Evolutionary conservation across 2,329 filamentous ascomycete genomes (phyloP), one percentile per base, ranked within the genome.

Genomic region (Pestalotiopsis sp.): DNA sequence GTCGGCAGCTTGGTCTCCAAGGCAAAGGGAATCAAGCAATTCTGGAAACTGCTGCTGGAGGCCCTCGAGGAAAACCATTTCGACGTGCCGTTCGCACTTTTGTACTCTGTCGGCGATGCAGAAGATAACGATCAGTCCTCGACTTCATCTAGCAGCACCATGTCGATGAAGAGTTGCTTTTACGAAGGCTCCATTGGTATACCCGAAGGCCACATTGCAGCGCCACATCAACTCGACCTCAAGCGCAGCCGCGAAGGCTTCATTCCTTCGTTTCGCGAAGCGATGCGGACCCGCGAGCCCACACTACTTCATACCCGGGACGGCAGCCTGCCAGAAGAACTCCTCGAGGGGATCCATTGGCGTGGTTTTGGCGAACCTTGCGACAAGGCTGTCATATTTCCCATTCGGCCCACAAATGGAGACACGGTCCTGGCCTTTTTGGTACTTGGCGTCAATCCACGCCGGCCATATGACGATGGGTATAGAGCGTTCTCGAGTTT

Each of bases 391-490:
- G 85, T 90, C 12, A 84, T 91, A 13, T 88, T 88, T 72, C 89
- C 89, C 0, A 88, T 91, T 12, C 87, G 90, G 67, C 87, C 78
- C 3, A 80, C 88, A 0, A 90, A 88, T 0, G 87, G 75, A 3
- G 89, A 91, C 57, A 83, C 81, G 2, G 86, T 87, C 1, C 78
- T 91, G 1, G 89, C 88, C 0, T 91, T 91, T 73, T 78, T 92
- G 1, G 83, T 91, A 3, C 79, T 91, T 68, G 89, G 88, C 2
- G 82, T 90, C 13, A 91, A 91, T 72, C 88, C 89, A 11, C 80
- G 88, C 39, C 80, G 89, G 66, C 88, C 88, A 0, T 91, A 88
- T 71, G 89, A 92, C 72, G 85, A 89, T 67, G 88, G 90, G 69
- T 91, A 91, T 73, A 84, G 83, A 64, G 79, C 88, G 0, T 91